Percentiles rank a stretch among this genome's conserved stretches.
Conservation (phyloP, 2,329 filamentous ascomycete genomes). For the Fusarium udum region DNA sequence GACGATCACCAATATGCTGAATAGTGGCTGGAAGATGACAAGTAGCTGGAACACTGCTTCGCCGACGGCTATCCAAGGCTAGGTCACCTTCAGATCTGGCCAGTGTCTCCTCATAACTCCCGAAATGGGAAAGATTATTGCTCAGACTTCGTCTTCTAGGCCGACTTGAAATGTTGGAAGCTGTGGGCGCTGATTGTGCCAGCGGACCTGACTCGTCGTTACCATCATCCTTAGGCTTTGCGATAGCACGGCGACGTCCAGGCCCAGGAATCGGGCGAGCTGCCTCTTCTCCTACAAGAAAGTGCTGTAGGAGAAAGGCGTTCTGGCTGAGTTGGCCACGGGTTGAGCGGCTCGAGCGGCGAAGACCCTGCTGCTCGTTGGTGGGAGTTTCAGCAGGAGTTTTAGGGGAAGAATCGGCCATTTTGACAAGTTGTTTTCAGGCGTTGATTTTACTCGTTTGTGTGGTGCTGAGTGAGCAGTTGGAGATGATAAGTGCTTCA, state of each 20-base stretch:
- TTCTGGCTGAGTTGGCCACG: neutral
- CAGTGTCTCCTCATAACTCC: neutral
- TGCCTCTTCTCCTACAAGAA: neutral
- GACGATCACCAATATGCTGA: neutral
- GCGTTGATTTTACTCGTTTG: neutral
- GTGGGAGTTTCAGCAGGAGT: neutral
- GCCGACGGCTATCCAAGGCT: neutral
- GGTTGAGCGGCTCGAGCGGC: slow-evolving; percentile 2
- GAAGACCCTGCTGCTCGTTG: neutral
- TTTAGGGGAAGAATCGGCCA: neutral
- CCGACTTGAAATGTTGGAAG: neutral
- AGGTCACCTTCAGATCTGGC: too few species aligned
- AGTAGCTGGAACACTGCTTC: neutral
- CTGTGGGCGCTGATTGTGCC: neutral
- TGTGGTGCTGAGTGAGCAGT: neutral
- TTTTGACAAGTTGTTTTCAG: neutral
- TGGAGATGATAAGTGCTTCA: neutral
- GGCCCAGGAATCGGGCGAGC: neutral
- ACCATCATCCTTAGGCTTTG: neutral
- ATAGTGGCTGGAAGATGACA: neutral
- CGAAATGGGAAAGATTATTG: neutral
- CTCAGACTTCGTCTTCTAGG: neutral
- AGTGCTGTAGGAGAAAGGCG: neutral
- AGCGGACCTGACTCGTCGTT: neutral
- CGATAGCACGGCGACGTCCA: neutral